These are phyloP conservation scores for Aspergillus quadricinctus DNA, from an alignment of 2,329 filamentous ascomycete species.

Conservation along the genomic window DNA sequence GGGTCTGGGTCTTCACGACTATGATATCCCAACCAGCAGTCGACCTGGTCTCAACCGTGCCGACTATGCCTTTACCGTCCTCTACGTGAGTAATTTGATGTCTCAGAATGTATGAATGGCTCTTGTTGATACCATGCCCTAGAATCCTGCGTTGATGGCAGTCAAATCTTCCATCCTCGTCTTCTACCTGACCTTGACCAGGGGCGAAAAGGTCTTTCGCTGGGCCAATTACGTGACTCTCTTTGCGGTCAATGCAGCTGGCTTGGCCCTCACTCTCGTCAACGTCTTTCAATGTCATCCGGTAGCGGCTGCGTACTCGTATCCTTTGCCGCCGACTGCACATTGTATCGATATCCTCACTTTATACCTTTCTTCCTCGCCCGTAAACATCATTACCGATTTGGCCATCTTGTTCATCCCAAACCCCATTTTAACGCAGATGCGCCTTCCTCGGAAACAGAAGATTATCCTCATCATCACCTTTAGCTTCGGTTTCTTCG, in stretches of 20 bases:
- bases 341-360: slow-evolving; percentile 60
- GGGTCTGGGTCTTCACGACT: slow-evolving; percentile 42
- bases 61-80: slow-evolving; percentile 57
- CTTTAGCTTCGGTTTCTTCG: slow-evolving; percentile 82
- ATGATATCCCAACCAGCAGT: slow-evolving; percentile 29
- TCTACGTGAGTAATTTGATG: slow-evolving; percentile 47
- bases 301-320: slow-evolving; percentile 62
- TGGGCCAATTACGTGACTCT: slow-evolving; percentile 79
- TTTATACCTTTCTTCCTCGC: slow-evolving; percentile 68
- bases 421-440: slow-evolving; percentile 80
- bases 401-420: slow-evolving; percentile 82
- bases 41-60: slow-evolving; percentile 40
- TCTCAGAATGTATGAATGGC: background rate
- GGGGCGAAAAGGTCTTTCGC: slow-evolving; percentile 71
- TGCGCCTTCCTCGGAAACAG: slow-evolving; percentile 78
- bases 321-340: slow-evolving; percentile 42
- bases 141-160: slow-evolving; percentile 86
- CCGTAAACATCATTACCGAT: slow-evolving; percentile 89
- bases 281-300: slow-evolving; percentile 85
- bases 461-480: slow-evolving; percentile 84
- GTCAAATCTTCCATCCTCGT: slow-evolving; percentile 90
- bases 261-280: slow-evolving; percentile 73
- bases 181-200: slow-evolving; percentile 81
- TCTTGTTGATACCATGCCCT: slow-evolving; percentile 10
- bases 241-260: slow-evolving; percentile 71